Conservation (phyloP, 1,139 yeast genomes). For the Yamadazyma aaseri region DNA sequence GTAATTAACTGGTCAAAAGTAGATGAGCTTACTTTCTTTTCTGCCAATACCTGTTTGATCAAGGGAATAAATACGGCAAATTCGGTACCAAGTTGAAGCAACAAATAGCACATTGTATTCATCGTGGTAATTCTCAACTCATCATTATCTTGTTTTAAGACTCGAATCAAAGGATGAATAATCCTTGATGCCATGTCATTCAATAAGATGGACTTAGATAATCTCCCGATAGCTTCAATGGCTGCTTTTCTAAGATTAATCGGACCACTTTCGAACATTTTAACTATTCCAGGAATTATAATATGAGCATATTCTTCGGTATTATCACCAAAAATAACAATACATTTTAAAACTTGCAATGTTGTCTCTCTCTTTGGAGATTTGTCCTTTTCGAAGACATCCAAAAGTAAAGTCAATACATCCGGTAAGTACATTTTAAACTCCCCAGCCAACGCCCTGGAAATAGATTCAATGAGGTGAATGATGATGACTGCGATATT, state of each 20-base stretch:
- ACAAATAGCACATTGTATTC: constrained; percentile 76
- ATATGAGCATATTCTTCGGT: constrained; percentile 88
- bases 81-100: constrained; percentile 80
- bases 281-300: constrained; percentile 79
- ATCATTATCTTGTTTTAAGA: constrained; percentile 57
- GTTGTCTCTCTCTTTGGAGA: constrained; percentile 65
- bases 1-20: constrained; percentile 79
- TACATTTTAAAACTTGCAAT: constrained; percentile 73
- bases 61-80: constrained; percentile 87
- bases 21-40: constrained; percentile 65
- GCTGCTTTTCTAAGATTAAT: constrained; percentile 68
- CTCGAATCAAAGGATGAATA: constrained; percentile 80
- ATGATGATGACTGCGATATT: constrained; percentile 78
- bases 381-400: constrained; percentile 76
- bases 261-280: constrained; percentile 71
- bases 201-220: constrained; percentile 70
- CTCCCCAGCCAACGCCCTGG: constrained; percentile 87
- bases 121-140: constrained; percentile 65
- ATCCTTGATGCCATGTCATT: constrained; percentile 91
- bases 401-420: constrained; percentile 70
- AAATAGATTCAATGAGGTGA: constrained; percentile 77
- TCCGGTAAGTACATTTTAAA: constrained; percentile 82
- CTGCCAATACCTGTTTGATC: constrained; percentile 67
- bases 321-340: constrained; percentile 86
- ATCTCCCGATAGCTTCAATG: constrained; percentile 78